These are phyloP conservation scores for Aureobasidium sp. DNA, from an alignment of 2,329 filamentous ascomycete genomes.

Conservation along the genomic window DNA sequence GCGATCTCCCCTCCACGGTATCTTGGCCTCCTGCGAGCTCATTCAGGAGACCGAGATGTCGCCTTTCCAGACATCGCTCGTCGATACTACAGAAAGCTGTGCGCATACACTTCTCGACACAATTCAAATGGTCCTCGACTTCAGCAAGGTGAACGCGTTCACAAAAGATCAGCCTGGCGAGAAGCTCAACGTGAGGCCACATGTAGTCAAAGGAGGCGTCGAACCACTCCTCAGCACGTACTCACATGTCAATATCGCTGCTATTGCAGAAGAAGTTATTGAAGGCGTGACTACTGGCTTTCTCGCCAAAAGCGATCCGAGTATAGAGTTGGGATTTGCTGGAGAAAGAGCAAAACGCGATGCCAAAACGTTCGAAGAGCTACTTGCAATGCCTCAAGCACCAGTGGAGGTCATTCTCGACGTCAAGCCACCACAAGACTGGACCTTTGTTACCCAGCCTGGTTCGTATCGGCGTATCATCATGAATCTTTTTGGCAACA, in stretches of 20 bases:
- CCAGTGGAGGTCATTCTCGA: constrained; percentile 35
- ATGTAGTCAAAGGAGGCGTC: constrained; percentile 6
- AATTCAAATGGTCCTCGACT: constrained; percentile 32
- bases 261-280: constrained; percentile 47
- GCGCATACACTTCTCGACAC: constrained; percentile 42
- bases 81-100: constrained; percentile 40
- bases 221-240: constrained; percentile 24
- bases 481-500: constrained; percentile 42
- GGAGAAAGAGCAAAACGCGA: background rate
- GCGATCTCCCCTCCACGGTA: constrained; percentile 37
- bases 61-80: constrained; percentile 32
- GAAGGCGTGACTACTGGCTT: constrained; percentile 49
- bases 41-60: constrained; percentile 35
- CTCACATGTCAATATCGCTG: constrained; percentile 33
- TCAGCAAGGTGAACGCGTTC: constrained; percentile 33
- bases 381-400: constrained; percentile 30
- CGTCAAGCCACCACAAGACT: constrained; percentile 29
- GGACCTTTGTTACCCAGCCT: constrained; percentile 36
- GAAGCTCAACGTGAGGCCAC: constrained; percentile 1
- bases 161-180: constrained; percentile 4
- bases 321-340: background rate
- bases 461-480: constrained; percentile 36
- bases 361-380: constrained; percentile 20
- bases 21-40: constrained; percentile 41
- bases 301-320: constrained; percentile 27